These are phyloP conservation scores for Adansonia madagascariensis DNA, from an alignment of 441 rosid species.

Conservation along the genomic window DNA sequence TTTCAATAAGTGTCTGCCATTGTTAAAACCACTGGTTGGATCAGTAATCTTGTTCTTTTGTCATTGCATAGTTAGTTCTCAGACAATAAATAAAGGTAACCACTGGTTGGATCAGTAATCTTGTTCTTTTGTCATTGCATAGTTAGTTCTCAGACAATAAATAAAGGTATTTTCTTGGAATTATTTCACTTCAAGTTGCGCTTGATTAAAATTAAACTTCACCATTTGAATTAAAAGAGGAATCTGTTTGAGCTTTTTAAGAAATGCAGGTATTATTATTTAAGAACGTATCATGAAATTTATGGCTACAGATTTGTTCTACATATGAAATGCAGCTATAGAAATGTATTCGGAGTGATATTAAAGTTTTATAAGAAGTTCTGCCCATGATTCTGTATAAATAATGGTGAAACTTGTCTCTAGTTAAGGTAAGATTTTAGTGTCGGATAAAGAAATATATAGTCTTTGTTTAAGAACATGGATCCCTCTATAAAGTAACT, in stretches of 20 bases:
- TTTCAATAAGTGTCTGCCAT: too few species aligned
- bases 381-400: neutral
- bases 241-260: neutral
- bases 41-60: too few species aligned
- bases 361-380: neutral
- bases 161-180: neutral
- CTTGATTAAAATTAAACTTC: neutral
- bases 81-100: too few species aligned
- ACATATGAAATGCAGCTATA: neutral
- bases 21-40: too few species aligned
- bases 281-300: neutral
- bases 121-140: too few species aligned
- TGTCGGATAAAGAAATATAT: constrained; percentile 15
- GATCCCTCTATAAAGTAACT: constrained; percentile 7
- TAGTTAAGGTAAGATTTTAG: neutral
- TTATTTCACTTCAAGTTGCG: neutral
- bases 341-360: constrained; percentile 2
- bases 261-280: neutral
- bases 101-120: too few species aligned
- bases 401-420: neutral
- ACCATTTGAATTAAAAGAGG: neutral
- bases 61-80: too few species aligned
- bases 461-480: neutral
- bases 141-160: too few species aligned
- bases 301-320: neutral